phyloP scores from a whole-genome alignment of 2,329 filamentous ascomycete genomes.

The Phialocephala subalpina region DNA sequence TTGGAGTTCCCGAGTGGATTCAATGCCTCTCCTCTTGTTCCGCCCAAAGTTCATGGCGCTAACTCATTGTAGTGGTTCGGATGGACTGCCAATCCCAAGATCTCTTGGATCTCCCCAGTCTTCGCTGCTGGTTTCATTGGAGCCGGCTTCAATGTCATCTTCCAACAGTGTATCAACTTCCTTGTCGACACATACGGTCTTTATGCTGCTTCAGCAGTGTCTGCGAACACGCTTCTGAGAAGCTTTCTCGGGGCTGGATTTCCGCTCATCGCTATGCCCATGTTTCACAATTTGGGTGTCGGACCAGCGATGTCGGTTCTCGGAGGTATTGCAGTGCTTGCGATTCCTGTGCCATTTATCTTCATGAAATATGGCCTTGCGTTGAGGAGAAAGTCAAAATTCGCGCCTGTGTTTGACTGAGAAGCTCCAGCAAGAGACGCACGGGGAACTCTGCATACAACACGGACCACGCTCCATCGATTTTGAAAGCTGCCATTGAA shows the following conservation, averaged over 20 bases:
- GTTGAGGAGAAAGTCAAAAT: slow-evolving; percentile 53
- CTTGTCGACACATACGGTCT: slow-evolving; percentile 54
- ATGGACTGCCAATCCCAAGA: slow-evolving; percentile 37
- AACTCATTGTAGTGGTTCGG: slow-evolving; percentile 35
- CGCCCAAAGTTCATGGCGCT: no score
- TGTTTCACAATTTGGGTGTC: slow-evolving; percentile 72
- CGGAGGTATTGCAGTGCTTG: slow-evolving; percentile 60
- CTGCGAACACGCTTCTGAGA: slow-evolving; percentile 53
- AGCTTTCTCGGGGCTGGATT: slow-evolving; percentile 55
- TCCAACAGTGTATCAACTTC: slow-evolving; percentile 44
- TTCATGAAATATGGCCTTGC: slow-evolving; percentile 51
- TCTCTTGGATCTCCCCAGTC: slow-evolving; percentile 38
- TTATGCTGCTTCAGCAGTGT: slow-evolving; percentile 55
- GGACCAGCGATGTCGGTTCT: slow-evolving; percentile 70
- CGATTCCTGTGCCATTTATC: slow-evolving; percentile 65
- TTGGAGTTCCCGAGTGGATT: no score
- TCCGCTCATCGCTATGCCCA: slow-evolving; percentile 50
- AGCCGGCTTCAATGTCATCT: slow-evolving; percentile 43
- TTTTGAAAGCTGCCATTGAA: no score
- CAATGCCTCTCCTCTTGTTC: no score
- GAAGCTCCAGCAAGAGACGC: neutral
- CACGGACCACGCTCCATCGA: no score
- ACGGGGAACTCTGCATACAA: no score
- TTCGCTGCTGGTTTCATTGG: slow-evolving; percentile 40
- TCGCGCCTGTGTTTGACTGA: slow-evolving; percentile 45